Evolutionary conservation across 2,329 filamentous ascomycete species (phyloP), one percentile per base, ranked within the genome.

Genomic region (Hypoxylon sp.): DNA sequence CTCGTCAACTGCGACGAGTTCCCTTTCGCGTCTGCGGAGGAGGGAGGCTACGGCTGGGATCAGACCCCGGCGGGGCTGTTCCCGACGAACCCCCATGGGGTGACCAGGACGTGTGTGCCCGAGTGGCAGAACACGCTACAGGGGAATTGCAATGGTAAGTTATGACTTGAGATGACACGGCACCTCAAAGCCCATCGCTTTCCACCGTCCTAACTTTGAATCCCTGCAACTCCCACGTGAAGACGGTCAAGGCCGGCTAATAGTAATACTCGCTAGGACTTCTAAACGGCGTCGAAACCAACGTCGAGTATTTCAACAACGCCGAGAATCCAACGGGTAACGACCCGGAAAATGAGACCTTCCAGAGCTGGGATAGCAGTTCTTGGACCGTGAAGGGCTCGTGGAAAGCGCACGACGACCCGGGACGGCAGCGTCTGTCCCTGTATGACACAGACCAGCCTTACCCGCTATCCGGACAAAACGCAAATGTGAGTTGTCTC

Each of bases 41-140:
- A 49, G 22, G 46, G 46, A 24, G 46, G 46, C 46, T n/a, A 68
- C 71, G 39, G 20, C 20, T 43, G n/a, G 39, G 39, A 6, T 17
- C 39, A 3, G 39, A 20, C 20, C 7, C 1, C 3, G 1, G 10
- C 39, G 6, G 39, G 24, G 7, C 4, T 26, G 4, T 26, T 26
- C 24, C 24, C 24, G 24, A 7, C 24, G 24, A 26, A 26, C 7
- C 4, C 24, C 24, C 24, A 26, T 7, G 24, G 24, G 24, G 24
- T 26, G 24, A 26, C 24, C 24, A 26, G 24, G 24, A 26, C 24
- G 24, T 26, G 24, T 7, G 24, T 26, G 24, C 24, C 24, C 7
- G 24, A 26, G 24, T 26, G 24, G 24, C 24, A 26, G 24, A 26
- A 26, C 24, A 26, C 24, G 24, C 24, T 26, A 7, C 24, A 26